phyloP scores from a whole-genome alignment of 805 yeast genomes.

The Blastobotrys parvus region DNA sequence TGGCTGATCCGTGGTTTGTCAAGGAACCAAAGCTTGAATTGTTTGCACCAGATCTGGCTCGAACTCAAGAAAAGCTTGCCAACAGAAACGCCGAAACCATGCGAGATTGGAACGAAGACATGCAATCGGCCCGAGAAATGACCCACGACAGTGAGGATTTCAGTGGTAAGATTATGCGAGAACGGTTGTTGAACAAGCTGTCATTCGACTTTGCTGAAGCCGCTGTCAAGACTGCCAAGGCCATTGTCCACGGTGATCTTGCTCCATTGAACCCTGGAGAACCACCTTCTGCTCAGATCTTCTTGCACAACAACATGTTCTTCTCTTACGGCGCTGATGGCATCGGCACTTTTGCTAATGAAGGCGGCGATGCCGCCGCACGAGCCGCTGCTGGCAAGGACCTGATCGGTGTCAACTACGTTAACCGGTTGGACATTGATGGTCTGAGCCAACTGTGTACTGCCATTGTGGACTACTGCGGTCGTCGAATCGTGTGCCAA shows the following conservation, averaged over 20 bases:
- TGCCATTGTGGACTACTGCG: conserved; percentile 82
- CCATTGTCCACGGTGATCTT: conserved; percentile 65
- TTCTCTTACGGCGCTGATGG: conserved; percentile 71
- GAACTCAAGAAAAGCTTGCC: conserved; percentile 53
- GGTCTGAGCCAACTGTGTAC: conserved; percentile 70
- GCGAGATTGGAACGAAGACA: conserved; percentile 88
- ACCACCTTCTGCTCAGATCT: conserved; percentile 52
- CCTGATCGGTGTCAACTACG: conserved; percentile 56
- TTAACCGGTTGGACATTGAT: conserved; percentile 55
- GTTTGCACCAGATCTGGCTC: conserved; percentile 47
- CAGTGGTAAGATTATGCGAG: conserved; percentile 65
- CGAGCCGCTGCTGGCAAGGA: conserved; percentile 75
- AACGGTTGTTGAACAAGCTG: conserved; percentile 61
- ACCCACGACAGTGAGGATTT: conserved; percentile 40
- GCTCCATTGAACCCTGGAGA: conserved; percentile 77
- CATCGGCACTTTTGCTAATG: conserved; percentile 52
- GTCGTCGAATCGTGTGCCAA: conserved; percentile 82
- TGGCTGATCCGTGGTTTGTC: conserved; percentile 77
- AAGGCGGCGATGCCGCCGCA: conserved; percentile 84
- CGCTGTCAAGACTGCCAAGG: conserved; percentile 73
- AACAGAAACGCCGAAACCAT: conserved; percentile 48
- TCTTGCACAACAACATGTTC: conserved; percentile 73
- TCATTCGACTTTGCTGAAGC: conserved; percentile 67
- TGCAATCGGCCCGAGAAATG: conserved; percentile 72
- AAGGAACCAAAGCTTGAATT: conserved; percentile 9